phyloP scores from a whole-genome alignment of 148 eudicot genomes.

The Rhododendron ovatum region DNA sequence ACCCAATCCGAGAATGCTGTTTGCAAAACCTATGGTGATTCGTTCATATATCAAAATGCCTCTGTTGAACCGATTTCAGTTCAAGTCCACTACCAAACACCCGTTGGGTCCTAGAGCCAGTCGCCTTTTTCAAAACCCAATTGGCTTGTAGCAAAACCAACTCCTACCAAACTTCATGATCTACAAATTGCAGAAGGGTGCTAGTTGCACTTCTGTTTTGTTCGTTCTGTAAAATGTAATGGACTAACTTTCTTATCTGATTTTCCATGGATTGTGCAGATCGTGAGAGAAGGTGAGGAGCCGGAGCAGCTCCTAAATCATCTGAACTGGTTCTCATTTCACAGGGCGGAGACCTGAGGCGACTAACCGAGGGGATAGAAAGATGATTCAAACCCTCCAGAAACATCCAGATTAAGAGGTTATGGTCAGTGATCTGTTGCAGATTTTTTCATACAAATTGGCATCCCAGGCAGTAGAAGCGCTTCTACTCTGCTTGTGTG shows the following conservation, averaged over 20 bases:
- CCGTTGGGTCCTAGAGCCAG: background rate
- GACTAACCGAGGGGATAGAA: background rate
- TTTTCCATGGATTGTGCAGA: slow-evolving; percentile 8
- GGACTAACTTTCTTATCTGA: background rate
- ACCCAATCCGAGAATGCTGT: background rate
- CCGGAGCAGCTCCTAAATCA: slow-evolving; percentile 16
- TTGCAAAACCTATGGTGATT: background rate
- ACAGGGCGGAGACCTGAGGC: background rate
- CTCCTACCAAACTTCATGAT: background rate
- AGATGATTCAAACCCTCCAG: background rate
- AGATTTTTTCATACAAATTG: slow-evolving; percentile 1
- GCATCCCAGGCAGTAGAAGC: slow-evolving; percentile 19
- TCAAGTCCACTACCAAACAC: background rate
- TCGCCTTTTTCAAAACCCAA: background rate
- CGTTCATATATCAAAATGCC: background rate
- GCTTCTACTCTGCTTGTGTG: slow-evolving; percentile 18
- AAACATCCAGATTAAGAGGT: background rate
- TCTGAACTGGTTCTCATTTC: slow-evolving; percentile 9
- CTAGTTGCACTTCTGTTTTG: background rate
- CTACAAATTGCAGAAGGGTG: background rate
- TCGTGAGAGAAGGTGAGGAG: slow-evolving; percentile 14
- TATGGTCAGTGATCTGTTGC: background rate
- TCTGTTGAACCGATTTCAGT: background rate
- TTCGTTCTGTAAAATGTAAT: background rate
- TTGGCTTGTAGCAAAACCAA: background rate